Evolutionary conservation across 352 stramenopile genomes (phyloP), one percentile per base, ranked within the genome.

Genomic region (Globisporangium echinulatum): DNA sequence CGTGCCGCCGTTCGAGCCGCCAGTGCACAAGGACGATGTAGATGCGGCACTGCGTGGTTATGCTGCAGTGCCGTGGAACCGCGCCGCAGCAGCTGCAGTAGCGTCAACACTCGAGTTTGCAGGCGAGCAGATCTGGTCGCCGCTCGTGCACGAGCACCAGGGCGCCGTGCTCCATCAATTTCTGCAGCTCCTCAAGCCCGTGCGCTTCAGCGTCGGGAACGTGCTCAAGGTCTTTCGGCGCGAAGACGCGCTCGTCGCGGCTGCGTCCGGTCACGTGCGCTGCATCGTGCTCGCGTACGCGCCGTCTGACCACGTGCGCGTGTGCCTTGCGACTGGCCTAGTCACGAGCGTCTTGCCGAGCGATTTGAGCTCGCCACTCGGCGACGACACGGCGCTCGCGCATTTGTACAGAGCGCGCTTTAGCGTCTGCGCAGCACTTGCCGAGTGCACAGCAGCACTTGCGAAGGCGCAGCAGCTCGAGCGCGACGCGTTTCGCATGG

Each of bases 341-440:
- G 61, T 78, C 14, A 46, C 73, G 5, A 66, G 57, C 25, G 69
- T 78, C 4, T 51, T 88, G 37, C 88, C 86, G 55, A 77, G 71
- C 49, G 74, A 90, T 9, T 13, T 91, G 37, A 80, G 73, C 52
- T 94, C 85, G 19, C 71, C 77, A 38, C 64, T 94, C 11, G 65
- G 68, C 8, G 85, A 92, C 54, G 85, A 94, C 63, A 54, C 85
- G n/a, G 85, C 78, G 17, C 68, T 92, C 62, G 66, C 73, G 42
- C 60, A 82, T 46, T 78, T 92, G 19, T 91, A 92, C 58, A 40
- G 71, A 39, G 71, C 75, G 38, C 75, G 80, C 63, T 92, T 91
- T 72, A 92, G 90, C 63, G 71, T 90, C 69, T 77, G 75, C 37
- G 65, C 74, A 53, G 82, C 85, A 43, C 61, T 77, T n/a, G 66